These are phyloP conservation scores for Aphanomyces astaci DNA, from an alignment of 352 stramenopile genomes.

Conservation along the genomic window DNA sequence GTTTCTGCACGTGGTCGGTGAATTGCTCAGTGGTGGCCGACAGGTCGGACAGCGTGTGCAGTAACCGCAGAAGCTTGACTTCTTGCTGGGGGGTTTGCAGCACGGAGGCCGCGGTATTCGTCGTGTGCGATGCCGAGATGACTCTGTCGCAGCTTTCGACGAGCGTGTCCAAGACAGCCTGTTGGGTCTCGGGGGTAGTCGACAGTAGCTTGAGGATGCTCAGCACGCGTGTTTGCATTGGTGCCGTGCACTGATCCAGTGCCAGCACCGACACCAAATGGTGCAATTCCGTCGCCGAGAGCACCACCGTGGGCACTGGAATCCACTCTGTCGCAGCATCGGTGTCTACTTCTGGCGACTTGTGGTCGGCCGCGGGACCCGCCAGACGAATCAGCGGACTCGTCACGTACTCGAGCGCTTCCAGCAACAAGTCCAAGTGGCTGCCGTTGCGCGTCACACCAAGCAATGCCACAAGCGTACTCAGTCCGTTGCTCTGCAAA, in stretches of 20 bases:
- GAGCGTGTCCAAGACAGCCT: constrained; percentile 55
- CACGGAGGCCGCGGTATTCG: constrained; percentile 49
- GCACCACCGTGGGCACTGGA: constrained; percentile 45
- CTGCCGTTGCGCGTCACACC: constrained; percentile 82
- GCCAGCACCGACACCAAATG: constrained; percentile 61
- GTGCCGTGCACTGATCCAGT: constrained; percentile 66
- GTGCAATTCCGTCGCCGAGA: constrained; percentile 46
- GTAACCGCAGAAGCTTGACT: constrained; percentile 91
- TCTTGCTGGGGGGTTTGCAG: constrained; percentile 79
- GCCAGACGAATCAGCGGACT: constrained; percentile 75
- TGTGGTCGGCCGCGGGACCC: constrained; percentile 11
- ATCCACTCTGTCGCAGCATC: constrained; percentile 51
- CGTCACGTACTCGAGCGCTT: constrained; percentile 86
- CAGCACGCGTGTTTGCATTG: constrained; percentile 79
- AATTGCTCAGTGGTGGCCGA: constrained; percentile 63
- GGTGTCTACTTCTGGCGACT: constrained; percentile 34
- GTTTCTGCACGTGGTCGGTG: constrained; percentile 50
- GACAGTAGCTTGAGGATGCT: constrained; percentile 73
- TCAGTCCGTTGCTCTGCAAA: constrained; percentile 38
- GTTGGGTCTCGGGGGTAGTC: constrained; percentile 48
- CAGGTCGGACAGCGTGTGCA: constrained; percentile 92
- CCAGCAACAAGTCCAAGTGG: constrained; percentile 89
- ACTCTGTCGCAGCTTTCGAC: constrained; percentile 51
- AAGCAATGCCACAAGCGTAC: constrained; percentile 85
- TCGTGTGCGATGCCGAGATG: constrained; percentile 29